These are phyloP conservation scores for Cercospora sp. DNA, from an alignment of 2,329 filamentous ascomycete species.

Conservation along the genomic window DNA sequence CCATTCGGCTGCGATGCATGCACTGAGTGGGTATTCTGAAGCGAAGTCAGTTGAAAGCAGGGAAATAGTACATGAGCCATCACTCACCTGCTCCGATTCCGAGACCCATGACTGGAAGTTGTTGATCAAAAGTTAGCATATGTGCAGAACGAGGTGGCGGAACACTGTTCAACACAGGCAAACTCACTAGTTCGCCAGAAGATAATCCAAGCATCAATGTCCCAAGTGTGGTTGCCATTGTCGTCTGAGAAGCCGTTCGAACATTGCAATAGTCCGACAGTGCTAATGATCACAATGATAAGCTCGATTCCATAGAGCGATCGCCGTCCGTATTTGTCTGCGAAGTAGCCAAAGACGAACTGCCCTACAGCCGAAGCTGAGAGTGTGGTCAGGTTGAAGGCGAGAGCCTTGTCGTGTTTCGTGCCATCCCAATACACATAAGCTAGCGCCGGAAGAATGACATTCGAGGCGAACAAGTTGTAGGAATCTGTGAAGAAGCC, in stretches of 20 bases:
- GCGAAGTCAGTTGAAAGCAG: neutral
- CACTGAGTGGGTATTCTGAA: constrained; percentile 39
- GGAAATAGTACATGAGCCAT: neutral
- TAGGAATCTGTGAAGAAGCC: constrained; percentile 46
- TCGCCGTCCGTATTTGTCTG: constrained; percentile 41
- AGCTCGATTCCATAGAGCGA: constrained; percentile 46
- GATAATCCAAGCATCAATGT: constrained; percentile 43
- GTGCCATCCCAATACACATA: constrained; percentile 41
- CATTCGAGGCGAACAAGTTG: constrained; percentile 44
- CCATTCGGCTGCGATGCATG: constrained; percentile 44
- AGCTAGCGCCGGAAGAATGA: constrained; percentile 43
- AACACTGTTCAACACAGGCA: neutral
- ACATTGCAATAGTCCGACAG: constrained; percentile 43
- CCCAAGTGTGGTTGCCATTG: constrained; percentile 34
- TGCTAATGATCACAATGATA: constrained; percentile 44
- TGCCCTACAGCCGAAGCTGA: constrained; percentile 44
- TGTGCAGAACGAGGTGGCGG: neutral
- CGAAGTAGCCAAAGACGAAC: constrained; percentile 42
- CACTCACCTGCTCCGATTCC: constrained; percentile 39
- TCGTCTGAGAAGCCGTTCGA: constrained; percentile 35
- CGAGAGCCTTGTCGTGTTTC: constrained; percentile 33
- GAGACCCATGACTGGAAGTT: constrained; percentile 39
- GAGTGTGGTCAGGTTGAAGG: constrained; percentile 43
- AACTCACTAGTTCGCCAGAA: constrained; percentile 38
- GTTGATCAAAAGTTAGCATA: neutral